Evolutionary conservation across 441 rosid genomes (phyloP), one percentile per base, ranked within the genome.

Genomic region (Dalechampia spathulata): DNA sequence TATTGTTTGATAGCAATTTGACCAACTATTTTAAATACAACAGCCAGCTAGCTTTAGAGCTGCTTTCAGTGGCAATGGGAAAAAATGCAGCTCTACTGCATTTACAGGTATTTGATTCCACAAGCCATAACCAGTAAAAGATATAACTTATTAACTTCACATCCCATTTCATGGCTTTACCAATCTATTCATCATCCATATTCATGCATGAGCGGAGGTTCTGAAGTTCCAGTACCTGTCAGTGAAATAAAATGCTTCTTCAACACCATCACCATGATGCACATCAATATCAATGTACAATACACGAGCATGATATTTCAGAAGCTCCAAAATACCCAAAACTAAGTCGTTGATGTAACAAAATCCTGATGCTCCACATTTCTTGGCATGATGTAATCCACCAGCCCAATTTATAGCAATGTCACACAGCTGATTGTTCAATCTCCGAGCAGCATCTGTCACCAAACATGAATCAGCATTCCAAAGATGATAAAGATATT

Each of bases 231-330:
- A 43, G 9, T 73, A 89, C 99, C 97, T 87, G 77, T 93, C 95
- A 52, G 99, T 93, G 64, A 93, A 90, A 72, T 85, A 93, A 77
- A 93, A 93, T 52, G 99, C 97, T 73, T 93, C 99, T 79, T 93
- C 99, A 30, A 93, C 97, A n/a, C 99, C 97, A 75, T 93, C 99
- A 63, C 99, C 99, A 14, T 93, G 99, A 81, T 93, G 99, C 65
- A 93, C 99, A 57, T 93, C 97, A 48, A 93, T 93, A 72, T 93
- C 99, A 58, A 93, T 77, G 58, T 93, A 93, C 38, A 93, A 54
- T 45, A 93, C 93, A 37, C 95, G 97, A 38, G 96, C 75, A 78
- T 93, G 96, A 67, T 93, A 66, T 72, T 87, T 93, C 62, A 90
- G 69, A 68, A 93, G 80, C 83, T 93, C 99, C 67, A 93, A 72